These are phyloP conservation scores for Apostasia shenzhenica DNA, from an alignment of 106 monocot genomes.

Conservation along the genomic window DNA sequence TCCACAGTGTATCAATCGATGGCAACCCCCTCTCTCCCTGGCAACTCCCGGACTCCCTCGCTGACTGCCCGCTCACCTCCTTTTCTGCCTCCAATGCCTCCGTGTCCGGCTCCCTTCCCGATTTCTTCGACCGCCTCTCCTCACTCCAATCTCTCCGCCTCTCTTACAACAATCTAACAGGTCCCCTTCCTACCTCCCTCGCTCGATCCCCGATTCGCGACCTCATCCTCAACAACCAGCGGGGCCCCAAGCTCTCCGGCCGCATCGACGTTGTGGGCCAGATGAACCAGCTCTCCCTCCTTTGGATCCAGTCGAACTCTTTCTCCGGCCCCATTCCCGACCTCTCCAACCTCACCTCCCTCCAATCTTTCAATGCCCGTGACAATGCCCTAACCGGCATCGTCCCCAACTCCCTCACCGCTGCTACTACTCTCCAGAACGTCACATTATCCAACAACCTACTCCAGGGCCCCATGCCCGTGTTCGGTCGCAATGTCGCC, in stretches of 20 bases:
- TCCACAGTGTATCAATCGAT: constrained; percentile 47
- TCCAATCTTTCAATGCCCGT: constrained; percentile 37
- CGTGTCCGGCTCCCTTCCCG: constrained; percentile 50
- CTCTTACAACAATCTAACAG: constrained; percentile 63
- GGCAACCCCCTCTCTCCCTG: constrained; percentile 51
- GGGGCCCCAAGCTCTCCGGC: constrained; percentile 24
- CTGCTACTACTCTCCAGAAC: constrained; percentile 21
- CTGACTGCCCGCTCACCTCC: constrained; percentile 8
- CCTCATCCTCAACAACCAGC: constrained; percentile 47
- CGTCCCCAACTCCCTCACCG: constrained; percentile 36
- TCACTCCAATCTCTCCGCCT: constrained; percentile 39
- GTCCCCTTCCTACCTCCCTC: constrained; percentile 37
- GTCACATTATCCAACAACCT: constrained; percentile 53
- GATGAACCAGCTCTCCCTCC: constrained; percentile 29
- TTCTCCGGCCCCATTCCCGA: constrained; percentile 71
- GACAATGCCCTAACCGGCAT: constrained; percentile 56
- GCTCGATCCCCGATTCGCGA: constrained; percentile 20
- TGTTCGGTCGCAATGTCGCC: constrained; percentile 19
- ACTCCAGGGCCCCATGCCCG: constrained; percentile 59
- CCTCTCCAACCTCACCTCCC: constrained; percentile 27
- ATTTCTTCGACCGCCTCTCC: constrained; percentile 33
- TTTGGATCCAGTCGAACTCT: constrained; percentile 62
- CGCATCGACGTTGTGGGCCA: constrained; percentile 30
- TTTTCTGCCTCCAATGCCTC: constrained; percentile 62
- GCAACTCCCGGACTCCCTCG: constrained; percentile 35